Conservation (phyloP, 495 filamentous ascomycete species). For the Penicillium taxi region DNA sequence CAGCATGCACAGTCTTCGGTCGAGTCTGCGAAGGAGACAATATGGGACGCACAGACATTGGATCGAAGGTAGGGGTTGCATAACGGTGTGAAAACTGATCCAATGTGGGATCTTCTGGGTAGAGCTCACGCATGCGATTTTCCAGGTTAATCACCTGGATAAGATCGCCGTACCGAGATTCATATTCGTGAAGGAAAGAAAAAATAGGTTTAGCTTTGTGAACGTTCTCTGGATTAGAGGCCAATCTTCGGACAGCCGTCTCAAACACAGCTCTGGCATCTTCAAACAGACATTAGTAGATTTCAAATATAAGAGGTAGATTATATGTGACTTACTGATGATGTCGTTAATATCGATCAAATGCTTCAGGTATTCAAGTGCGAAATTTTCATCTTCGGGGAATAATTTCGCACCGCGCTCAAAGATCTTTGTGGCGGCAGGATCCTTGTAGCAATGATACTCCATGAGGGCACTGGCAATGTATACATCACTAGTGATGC, state of each 20-base stretch:
- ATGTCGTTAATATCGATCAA: conserved; percentile 83
- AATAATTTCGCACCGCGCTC: conserved; percentile 89
- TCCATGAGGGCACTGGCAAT: conserved; percentile 87
- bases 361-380: conserved; percentile 91
- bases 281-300: conserved; percentile 31
- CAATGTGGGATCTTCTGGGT: conserved; percentile 75
- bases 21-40: conserved; percentile 72
- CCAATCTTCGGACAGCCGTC: conserved; percentile 72
- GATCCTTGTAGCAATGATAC: conserved; percentile 90
- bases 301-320: background rate
- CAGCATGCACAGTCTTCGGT: conserved; percentile 42
- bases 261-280: conserved; percentile 94
- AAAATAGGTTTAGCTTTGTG: conserved; percentile 78
- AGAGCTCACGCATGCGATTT: conserved; percentile 84
- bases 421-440: conserved; percentile 85
- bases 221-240: conserved; percentile 59
- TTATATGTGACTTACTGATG: conserved; percentile 59
- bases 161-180: conserved; percentile 88
- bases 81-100: conserved; percentile 69
- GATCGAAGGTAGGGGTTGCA: conserved; percentile 59
- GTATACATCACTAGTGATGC: conserved; percentile 88
- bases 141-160: conserved; percentile 83
- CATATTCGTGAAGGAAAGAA: conserved; percentile 85
- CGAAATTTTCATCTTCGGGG: conserved; percentile 83
- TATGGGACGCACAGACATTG: conserved; percentile 69